Base-by-base conservation (phyloP, 2,329 filamentous ascomycete genomes). In the Aspergillus versicolor region DNA sequence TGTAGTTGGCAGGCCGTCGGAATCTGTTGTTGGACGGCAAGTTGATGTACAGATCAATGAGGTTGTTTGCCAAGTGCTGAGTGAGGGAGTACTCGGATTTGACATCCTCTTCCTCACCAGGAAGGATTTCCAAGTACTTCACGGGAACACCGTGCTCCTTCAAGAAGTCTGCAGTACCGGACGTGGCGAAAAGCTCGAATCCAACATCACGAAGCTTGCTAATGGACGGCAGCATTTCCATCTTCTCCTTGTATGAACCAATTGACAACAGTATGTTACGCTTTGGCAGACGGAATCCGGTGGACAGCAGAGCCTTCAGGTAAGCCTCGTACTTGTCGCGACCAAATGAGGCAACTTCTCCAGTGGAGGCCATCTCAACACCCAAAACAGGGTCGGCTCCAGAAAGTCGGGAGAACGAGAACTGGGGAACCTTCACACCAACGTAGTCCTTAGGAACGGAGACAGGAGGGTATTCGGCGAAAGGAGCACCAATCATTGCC, bases 41-140 rank as follows among this genome's bases (percentile, higher is more conserved):
- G 77, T 99, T 99, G 86, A 99, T 97, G 81, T 99, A 99, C 59
- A 99, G 80, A 74, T 97, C 93, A 68, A 99, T 99, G 75, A 94
- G 88, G 79, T 97, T 97, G 80, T 96, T 97, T 57, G 93, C 90
- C 77, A 99, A 80, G 79, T 97, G 93, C 78, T 97, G 92, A 1
- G 92, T 97, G 61, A 99, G 84, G 8, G 94, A 99, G 79, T 96
- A 99, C 77, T 99, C 94, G 0, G 92, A 91, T 75, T 93, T 92
- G 73, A 96, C 91, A 61, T 92, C 88, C 65, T 92, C 89, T 62
- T 92, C 86, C 61, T 88, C 83, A 57, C 88, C 86, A 52, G 84
- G 85, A 12, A 99, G 85, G 32, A 92, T 88, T 75, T 99, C 94
- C 48, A 99, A 82, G 77, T 93, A 97, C 75, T 97, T 93, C 60